Evolutionary conservation across 208 protist species (phyloP).

Genomic region (Trypanosoma caninum): DNA sequence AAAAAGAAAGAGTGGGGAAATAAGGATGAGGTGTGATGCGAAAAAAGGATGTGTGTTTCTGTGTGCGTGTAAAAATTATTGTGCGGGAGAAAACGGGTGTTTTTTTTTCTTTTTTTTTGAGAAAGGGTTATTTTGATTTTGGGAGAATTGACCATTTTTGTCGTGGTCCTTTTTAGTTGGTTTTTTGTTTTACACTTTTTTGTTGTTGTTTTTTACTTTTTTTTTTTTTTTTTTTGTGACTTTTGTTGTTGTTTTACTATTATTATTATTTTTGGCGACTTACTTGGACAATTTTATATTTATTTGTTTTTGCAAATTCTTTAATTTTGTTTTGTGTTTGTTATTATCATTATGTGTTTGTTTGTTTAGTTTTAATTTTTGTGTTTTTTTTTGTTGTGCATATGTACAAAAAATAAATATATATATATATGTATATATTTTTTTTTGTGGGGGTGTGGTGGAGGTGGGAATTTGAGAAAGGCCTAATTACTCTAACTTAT

Average conservation of each 20-base stretch:
- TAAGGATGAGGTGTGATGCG: neutral
- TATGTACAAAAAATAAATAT: neutral
- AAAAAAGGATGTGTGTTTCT: neutral
- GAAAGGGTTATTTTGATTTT: no score
- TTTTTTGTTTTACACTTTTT: conserved; percentile 10
- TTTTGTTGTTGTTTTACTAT: conserved; percentile 1
- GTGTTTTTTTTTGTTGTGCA: neutral
- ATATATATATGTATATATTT: neutral
- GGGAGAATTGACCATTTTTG: neutral
- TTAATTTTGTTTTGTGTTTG: no score
- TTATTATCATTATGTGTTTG: neutral
- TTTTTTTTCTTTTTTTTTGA: conserved; percentile 9
- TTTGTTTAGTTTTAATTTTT: conserved; percentile 18
- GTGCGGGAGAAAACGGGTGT: neutral
- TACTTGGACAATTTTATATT: no score
- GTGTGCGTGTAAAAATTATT: neutral
- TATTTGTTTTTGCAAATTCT: no score
- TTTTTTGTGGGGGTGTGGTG: neutral
- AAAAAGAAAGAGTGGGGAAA: neutral
- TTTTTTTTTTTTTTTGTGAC: neutral
- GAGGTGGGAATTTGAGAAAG: neutral
- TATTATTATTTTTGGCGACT: no score
- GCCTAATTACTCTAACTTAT: neutral
- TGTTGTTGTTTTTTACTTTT: conserved; percentile 10
- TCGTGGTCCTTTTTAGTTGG: neutral